Base-by-base conservation (phyloP, 805 yeast genomes). In the Candida loeiensis region DNA sequence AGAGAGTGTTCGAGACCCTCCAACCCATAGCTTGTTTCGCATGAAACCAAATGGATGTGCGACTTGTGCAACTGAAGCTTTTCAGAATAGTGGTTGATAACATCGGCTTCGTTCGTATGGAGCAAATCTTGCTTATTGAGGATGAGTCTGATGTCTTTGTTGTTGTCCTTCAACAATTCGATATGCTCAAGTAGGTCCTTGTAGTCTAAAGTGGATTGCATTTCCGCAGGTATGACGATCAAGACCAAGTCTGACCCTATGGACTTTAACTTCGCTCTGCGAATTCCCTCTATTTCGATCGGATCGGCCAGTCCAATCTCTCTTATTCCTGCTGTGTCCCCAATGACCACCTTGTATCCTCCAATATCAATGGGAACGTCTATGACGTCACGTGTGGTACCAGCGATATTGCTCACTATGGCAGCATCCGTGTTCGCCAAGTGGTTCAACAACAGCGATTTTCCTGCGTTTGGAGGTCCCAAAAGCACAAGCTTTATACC, bases 381-480 rank as follows among this genome's bases (percentile, higher is more conserved):
- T 17, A 93, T 75, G 0, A 86, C 66, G 54, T 93, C 99, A 52
- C 99, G 71, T 0, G 99, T 93, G 0, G 99, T 93, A 0, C 99
- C 99, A 2, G 95, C 95, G 4, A 85, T 76, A 27, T 80, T 80
- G 55, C 96, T 87, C 1, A 93, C 98, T 27, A 93, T 88, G 0
- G 96, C 95, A 13, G 88, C 84, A 16, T 89, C 95, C 16, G 84
- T 77, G 43, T 80, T 73, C 0, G 90, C 87, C 6, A 93, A 59
- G n/a, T 64, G 54, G 53, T 93, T 93, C 37, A 93, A 60, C 8
- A 93, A 62, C 1, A 96, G 86, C 3, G 96, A 89, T 56, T 93
- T 93, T 0, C 99, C 99, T 1, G 96, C 96, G 59, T 93, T 93
- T 1, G 99, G 96, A 5, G 95, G 93, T 0, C 99, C 99, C 11